Conservation (phyloP, 2,329 filamentous ascomycete genomes). For the Elsinoe australis region DNA sequence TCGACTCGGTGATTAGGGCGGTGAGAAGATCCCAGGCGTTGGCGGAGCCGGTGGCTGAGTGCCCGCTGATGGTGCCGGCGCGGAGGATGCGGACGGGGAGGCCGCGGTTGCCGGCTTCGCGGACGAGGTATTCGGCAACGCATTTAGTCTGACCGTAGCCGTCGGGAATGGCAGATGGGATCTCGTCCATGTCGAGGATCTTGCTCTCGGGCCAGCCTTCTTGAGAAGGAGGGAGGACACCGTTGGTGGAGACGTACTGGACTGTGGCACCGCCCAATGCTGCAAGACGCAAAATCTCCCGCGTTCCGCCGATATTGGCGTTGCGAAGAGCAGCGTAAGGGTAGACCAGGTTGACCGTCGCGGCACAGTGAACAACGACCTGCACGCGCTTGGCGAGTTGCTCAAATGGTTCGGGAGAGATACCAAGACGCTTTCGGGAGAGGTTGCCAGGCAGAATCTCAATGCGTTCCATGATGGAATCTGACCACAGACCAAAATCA, state of each 20-base stretch:
- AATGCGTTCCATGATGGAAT: constrained; percentile 68
- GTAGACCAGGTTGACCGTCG: constrained; percentile 73
- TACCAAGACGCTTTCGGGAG: constrained; percentile 59
- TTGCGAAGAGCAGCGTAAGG: constrained; percentile 68
- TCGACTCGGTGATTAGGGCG: constrained; percentile 67
- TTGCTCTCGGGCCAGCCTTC: constrained; percentile 64
- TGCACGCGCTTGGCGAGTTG: constrained; percentile 58
- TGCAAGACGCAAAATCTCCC: constrained; percentile 65
- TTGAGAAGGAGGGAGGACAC: constrained; percentile 63
- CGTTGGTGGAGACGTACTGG: constrained; percentile 74
- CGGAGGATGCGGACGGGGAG: constrained; percentile 65
- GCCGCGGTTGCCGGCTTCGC: constrained; percentile 60
- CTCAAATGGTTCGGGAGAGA: constrained; percentile 58
- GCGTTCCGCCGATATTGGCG: constrained; percentile 71
- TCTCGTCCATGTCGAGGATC: constrained; percentile 59
- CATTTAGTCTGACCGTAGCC: constrained; percentile 76
- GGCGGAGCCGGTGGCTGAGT: constrained; percentile 64
- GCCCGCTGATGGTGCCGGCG: constrained; percentile 69
- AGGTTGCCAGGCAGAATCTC: constrained; percentile 69
- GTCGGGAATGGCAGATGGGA: constrained; percentile 60
- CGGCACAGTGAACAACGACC: constrained; percentile 69
- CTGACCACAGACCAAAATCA: constrained; percentile 70
- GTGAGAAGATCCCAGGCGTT: constrained; percentile 74
- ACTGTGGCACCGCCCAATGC: constrained; percentile 60
- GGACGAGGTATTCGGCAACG: constrained; percentile 68